Percentiles rank a stretch among this genome's conserved stretches.
These are phyloP conservation scores for Bothriochloa decipiens DNA, from an alignment of 176 grass and related monocot species.

Conservation along the genomic window DNA sequence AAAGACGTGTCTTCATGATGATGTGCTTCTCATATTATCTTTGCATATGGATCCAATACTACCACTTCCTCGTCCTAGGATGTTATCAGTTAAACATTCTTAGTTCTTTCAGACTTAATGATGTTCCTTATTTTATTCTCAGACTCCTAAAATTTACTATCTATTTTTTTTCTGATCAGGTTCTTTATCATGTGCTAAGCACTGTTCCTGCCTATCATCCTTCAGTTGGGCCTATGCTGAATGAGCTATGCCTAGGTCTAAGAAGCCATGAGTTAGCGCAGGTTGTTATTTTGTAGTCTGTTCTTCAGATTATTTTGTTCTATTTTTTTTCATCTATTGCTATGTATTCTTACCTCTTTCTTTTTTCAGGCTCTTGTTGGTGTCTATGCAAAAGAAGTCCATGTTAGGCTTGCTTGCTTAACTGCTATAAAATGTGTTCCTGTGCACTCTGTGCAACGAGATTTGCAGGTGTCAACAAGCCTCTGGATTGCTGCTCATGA, in stretches of 20 bases:
- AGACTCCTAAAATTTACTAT: slow-evolving; percentile 1
- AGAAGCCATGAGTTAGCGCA: slow-evolving; percentile 72
- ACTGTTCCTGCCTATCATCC: slow-evolving; percentile 77
- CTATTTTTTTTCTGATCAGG: slow-evolving; percentile 53
- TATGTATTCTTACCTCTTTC: slow-evolving; percentile 38
- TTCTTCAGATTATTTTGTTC: slow-evolving; percentile 13
- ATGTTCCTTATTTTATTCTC: slow-evolving; percentile 37
- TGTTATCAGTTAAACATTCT: slow-evolving; percentile 89
- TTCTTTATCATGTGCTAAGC: slow-evolving; percentile 95
- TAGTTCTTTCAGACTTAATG: slow-evolving; percentile 39
- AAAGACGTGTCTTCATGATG: slow-evolving; percentile 94
- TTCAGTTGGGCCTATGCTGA: slow-evolving; percentile 83
- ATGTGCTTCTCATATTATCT: slow-evolving; percentile 83
- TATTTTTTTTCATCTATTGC: slow-evolving; percentile 14
- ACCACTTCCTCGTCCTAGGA: slow-evolving; percentile 88
- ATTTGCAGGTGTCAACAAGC: slow-evolving; percentile 74
- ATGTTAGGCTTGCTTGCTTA: slow-evolving; percentile 89
- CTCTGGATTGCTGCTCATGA: slow-evolving; percentile 97
- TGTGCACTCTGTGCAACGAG: slow-evolving; percentile 62
- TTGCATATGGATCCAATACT: slow-evolving; percentile 97
- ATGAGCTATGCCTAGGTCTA: slow-evolving; percentile 95
- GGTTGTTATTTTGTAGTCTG: slow-evolving; percentile 54
- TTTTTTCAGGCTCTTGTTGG: slow-evolving; percentile 83
- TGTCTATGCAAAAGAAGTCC: slow-evolving; percentile 84
- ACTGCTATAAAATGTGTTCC: slow-evolving; percentile 96